phyloP scores from a whole-genome alignment of 2,329 filamentous ascomycete species.

The Colletotrichum plurivorum region DNA sequence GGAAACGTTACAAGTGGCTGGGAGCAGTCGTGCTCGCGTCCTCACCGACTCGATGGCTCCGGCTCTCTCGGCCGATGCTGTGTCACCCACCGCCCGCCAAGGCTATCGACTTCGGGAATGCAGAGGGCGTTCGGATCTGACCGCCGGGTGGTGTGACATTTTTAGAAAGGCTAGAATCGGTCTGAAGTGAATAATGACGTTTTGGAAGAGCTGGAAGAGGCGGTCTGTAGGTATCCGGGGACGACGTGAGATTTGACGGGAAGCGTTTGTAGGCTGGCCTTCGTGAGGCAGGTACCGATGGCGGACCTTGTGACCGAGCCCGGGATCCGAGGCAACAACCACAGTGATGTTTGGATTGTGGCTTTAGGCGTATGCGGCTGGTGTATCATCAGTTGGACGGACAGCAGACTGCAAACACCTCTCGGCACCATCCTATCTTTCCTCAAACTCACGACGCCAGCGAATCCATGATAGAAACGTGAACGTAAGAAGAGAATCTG shows the following conservation, averaged over 20 bases:
- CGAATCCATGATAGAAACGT: too few relatives aligned
- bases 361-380: too few relatives aligned
- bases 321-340: too few relatives aligned
- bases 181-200: too few relatives aligned
- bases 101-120: neutral
- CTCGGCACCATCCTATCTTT: too few relatives aligned
- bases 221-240: constrained; percentile 3
- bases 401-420: too few relatives aligned
- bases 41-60: constrained; percentile 24
- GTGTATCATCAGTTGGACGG: too few relatives aligned
- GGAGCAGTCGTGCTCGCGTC: constrained; percentile 13
- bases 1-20: constrained; percentile 27
- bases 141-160: constrained; percentile 1
- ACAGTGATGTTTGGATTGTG: too few relatives aligned
- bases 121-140: constrained; percentile 1
- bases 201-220: neutral
- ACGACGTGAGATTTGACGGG: neutral
- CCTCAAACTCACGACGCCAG: too few relatives aligned
- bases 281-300: too few relatives aligned
- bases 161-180: too few relatives aligned
- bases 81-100: neutral
- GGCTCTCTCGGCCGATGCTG: neutral
- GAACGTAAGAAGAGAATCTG: neutral
- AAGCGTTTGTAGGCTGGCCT: neutral
- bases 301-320: too few relatives aligned